phyloP scores from a whole-genome alignment of 1,284 basidiomycete species.

The Ustilago lituana region DNA sequence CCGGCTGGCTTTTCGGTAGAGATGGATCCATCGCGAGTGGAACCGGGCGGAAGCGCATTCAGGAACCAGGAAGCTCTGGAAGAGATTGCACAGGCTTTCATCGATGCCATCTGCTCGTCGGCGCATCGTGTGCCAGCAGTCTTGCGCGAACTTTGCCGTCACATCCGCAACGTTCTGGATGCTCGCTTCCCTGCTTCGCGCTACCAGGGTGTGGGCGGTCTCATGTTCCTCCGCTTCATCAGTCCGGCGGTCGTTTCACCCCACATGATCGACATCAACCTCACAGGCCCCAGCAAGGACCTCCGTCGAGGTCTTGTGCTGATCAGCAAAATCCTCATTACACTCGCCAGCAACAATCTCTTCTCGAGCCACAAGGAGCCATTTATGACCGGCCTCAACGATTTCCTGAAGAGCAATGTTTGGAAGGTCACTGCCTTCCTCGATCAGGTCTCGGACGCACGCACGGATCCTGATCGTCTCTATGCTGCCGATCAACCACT shows the following conservation, averaged over 20 bases:
- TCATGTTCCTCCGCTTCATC: slow-evolving; percentile 64
- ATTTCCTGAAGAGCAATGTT: slow-evolving; percentile 61
- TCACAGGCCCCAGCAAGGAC: slow-evolving; percentile 54
- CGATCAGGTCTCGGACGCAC: slow-evolving; percentile 59
- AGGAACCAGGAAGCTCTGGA: slow-evolving; percentile 58
- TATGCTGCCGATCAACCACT: slow-evolving; percentile 63
- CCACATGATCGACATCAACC: slow-evolving; percentile 63
- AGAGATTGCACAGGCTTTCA: slow-evolving; percentile 61
- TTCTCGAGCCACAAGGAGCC: slow-evolving; percentile 63
- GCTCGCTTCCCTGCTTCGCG: slow-evolving; percentile 58
- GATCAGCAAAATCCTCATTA: slow-evolving; percentile 63
- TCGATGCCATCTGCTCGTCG: slow-evolving; percentile 62
- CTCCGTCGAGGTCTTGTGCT: slow-evolving; percentile 57
- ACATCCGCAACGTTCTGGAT: slow-evolving; percentile 60
- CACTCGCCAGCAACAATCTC: slow-evolving; percentile 60
- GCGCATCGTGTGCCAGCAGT: slow-evolving; percentile 61
- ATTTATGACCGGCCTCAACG: slow-evolving; percentile 62
- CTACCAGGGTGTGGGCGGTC: slow-evolving; percentile 63
- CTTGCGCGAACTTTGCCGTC: slow-evolving; percentile 62
- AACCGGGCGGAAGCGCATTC: slow-evolving; percentile 50
- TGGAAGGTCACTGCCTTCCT: slow-evolving; percentile 62
- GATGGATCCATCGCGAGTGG: slow-evolving; percentile 57
- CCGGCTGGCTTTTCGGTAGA: slow-evolving; percentile 61
- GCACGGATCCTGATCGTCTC: slow-evolving; percentile 60
- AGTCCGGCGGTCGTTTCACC: slow-evolving; percentile 61